Evolutionary conservation across 2,329 filamentous ascomycete species (phyloP).

Genomic region (Xylariomycetidae sp.): DNA sequence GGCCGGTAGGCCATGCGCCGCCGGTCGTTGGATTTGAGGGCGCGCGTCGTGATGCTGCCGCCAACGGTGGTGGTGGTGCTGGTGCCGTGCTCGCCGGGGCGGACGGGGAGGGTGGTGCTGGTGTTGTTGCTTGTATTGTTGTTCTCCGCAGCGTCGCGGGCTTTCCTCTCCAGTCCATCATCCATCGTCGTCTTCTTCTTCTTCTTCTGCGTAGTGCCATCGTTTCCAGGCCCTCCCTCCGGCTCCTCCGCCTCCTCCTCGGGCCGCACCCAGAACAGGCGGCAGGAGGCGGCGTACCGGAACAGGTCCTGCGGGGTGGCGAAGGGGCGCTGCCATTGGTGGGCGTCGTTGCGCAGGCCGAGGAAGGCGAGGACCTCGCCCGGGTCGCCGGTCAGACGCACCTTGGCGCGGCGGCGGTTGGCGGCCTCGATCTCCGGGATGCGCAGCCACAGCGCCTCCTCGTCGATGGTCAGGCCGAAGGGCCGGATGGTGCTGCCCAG

Average conservation of each 20-base stretch:
- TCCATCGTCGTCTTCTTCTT: conserved; percentile 9
- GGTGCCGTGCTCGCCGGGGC: conserved; percentile 4
- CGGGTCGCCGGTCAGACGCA: conserved; percentile 57
- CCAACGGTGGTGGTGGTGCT: conserved; percentile 17
- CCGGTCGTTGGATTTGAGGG: conserved; percentile 42
- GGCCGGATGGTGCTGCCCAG: conserved; percentile 58
- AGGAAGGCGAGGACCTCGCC: conserved; percentile 54
- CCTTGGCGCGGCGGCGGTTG: conserved; percentile 49
- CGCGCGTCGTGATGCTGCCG: not conserved
- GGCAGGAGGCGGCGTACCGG: conserved; percentile 51
- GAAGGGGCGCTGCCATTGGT: conserved; percentile 52
- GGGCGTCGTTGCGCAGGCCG: conserved; percentile 42
- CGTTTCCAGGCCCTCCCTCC: conserved; percentile 2
- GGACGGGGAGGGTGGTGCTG: too few relatives aligned
- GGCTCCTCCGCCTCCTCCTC: conserved; percentile 17
- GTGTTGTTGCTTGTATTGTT: not conserved
- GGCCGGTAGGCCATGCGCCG: conserved; percentile 48
- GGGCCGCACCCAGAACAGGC: conserved; percentile 48
- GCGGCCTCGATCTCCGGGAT: conserved; percentile 60
- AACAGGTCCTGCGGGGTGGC: conserved; percentile 49
- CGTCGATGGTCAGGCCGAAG: conserved; percentile 60
- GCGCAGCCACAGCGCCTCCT: conserved; percentile 57
- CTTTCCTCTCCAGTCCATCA: too few relatives aligned
- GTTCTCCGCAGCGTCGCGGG: not conserved
- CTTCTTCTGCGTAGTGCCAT: not conserved